Conservation (phyloP, 2,329 filamentous ascomycete genomes). For the Epicoccum nigrum region DNA sequence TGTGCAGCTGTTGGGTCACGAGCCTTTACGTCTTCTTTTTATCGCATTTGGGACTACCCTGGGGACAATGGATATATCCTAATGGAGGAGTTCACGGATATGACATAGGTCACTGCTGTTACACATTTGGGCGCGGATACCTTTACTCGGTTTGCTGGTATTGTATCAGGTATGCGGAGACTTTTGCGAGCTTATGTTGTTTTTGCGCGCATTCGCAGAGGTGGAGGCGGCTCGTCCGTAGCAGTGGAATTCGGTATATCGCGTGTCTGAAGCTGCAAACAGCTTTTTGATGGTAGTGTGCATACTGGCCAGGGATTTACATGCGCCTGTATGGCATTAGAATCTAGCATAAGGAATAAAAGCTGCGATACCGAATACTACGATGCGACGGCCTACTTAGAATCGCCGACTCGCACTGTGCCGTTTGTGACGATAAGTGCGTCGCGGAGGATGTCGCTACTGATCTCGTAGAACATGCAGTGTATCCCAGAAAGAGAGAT, state of each 20-base stretch:
- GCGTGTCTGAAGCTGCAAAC: neutral
- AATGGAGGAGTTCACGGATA: conserved; percentile 27
- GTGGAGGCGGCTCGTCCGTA: conserved; percentile 1
- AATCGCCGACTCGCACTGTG: conserved; percentile 10
- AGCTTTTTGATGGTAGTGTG: conserved; percentile 22
- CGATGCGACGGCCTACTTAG: conserved; percentile 18
- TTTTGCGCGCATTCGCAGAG: conserved; percentile 13
- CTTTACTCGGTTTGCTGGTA: conserved; percentile 32
- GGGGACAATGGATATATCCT: conserved; percentile 26
- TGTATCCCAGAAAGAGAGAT: conserved; percentile 34
- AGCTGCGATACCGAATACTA: conserved; percentile 24
- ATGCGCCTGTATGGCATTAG: conserved; percentile 17
- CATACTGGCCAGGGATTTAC: conserved; percentile 2
- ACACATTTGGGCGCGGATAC: conserved; percentile 37
- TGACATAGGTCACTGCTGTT: conserved; percentile 12
- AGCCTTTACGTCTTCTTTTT: conserved; percentile 33
- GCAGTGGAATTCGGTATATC: conserved; percentile 2
- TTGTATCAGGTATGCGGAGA: conserved; percentile 31
- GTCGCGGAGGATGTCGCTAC: conserved; percentile 19
- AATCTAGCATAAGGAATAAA: conserved; percentile 12
- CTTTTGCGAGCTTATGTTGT: conserved; percentile 17
- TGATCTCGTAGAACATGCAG: conserved; percentile 26
- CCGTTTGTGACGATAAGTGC: conserved; percentile 13
- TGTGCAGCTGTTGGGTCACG: conserved; percentile 36
- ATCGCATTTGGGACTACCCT: conserved; percentile 26